These are phyloP conservation scores for Sporothrix luriei DNA, from an alignment of 2,329 filamentous ascomycete genomes.

Conservation along the genomic window DNA sequence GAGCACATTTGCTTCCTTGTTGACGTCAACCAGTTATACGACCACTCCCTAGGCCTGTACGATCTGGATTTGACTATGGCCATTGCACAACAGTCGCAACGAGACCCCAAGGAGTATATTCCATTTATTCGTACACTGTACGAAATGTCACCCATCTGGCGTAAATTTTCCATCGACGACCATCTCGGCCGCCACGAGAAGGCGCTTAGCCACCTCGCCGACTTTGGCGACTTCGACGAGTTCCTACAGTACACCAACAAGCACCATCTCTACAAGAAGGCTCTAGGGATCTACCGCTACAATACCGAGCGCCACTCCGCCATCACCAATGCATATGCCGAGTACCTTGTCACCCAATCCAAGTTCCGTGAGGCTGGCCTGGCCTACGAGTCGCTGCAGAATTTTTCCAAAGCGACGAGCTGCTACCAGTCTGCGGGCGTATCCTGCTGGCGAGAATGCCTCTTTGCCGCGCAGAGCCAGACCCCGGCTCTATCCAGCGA, in stretches of 20 bases:
- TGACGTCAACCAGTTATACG: constrained; percentile 88
- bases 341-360: constrained; percentile 72
- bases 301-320: constrained; percentile 65
- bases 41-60: constrained; percentile 86
- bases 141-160: constrained; percentile 67
- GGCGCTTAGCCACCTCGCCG: constrained; percentile 75
- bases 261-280: constrained; percentile 75
- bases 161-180: constrained; percentile 85
- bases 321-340: constrained; percentile 78
- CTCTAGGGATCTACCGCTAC: constrained; percentile 82
- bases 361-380: constrained; percentile 84
- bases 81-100: constrained; percentile 93
- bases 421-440: constrained; percentile 81
- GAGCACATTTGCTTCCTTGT: constrained; percentile 98
- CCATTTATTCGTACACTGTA: constrained; percentile 91
- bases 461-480: constrained; percentile 74
- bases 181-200: constrained; percentile 76
- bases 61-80: constrained; percentile 86
- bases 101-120: constrained; percentile 91
- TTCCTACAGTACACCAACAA: constrained; percentile 75
- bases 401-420: constrained; percentile 73
- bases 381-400: constrained; percentile 81
- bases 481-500: constrained; percentile 41
- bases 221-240: constrained; percentile 74
- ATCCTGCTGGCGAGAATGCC: constrained; percentile 82